Conservation (phyloP, 495 filamentous ascomycete species). For the Podospora anserina region DNA sequence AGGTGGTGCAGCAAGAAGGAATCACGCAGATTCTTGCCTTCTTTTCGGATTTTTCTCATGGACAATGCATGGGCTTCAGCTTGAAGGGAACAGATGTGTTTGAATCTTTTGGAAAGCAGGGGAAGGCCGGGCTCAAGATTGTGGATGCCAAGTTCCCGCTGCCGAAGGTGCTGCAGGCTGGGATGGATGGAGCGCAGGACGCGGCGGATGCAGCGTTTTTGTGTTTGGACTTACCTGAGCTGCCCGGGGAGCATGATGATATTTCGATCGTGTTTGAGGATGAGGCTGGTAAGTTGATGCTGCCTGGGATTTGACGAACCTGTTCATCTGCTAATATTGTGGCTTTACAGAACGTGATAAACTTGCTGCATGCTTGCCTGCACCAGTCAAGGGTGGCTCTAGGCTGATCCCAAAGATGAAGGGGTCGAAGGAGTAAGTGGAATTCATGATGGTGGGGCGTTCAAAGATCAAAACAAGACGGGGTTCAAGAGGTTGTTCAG, state of each 20-base stretch:
- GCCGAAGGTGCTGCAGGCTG: constrained; percentile 56
- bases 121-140: constrained; percentile 67
- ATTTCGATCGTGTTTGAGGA: constrained; percentile 78
- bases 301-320: neutral
- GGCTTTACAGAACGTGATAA: constrained; percentile 41
- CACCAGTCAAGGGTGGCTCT: constrained; percentile 44
- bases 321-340: constrained; percentile 15
- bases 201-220: constrained; percentile 60
- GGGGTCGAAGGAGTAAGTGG: constrained; percentile 1
- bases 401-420: constrained; percentile 32
- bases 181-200: constrained; percentile 34
- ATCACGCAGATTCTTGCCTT: constrained; percentile 74
- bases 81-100: constrained; percentile 77
- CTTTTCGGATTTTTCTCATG: constrained; percentile 77
- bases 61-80: constrained; percentile 80
- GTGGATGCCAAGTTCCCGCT: constrained; percentile 88
- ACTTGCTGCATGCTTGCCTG: constrained; percentile 43
- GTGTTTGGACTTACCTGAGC: constrained; percentile 80
- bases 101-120: constrained; percentile 63
- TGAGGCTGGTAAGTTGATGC: constrained; percentile 61
- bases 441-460: neutral
- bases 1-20: constrained; percentile 71
- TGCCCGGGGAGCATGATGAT: constrained; percentile 87
- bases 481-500: neutral
- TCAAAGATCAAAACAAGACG: neutral